phyloP scores from a whole-genome alignment of 345 rosid genomes.

The Gynandropsis gynandra region DNA sequence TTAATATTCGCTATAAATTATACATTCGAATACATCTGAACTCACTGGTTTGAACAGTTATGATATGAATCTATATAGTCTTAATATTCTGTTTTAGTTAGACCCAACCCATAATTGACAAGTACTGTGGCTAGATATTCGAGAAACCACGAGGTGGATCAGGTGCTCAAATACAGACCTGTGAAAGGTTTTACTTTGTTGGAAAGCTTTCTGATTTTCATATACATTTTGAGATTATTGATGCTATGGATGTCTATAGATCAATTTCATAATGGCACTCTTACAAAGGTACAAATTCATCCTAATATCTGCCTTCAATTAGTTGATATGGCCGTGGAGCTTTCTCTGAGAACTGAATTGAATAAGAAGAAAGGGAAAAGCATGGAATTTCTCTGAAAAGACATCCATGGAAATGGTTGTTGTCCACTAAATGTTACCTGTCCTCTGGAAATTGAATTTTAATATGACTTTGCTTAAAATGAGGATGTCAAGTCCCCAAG shows the following conservation, averaged over 20 bases:
- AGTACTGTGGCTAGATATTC: conserved; percentile 40
- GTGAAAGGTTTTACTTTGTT: conserved; percentile 56
- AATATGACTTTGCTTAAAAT: not conserved
- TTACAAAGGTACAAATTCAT: conserved; percentile 6
- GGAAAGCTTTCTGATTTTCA: conserved; percentile 50
- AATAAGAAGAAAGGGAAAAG: conserved; percentile 15
- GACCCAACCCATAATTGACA: conserved; percentile 89
- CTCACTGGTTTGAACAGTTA: no score
- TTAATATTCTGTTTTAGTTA: no score
- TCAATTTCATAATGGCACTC: not conserved
- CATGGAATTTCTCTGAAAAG: conserved; percentile 20
- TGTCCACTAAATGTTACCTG: conserved; percentile 19
- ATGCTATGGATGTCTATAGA: conserved; percentile 50
- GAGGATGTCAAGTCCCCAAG: conserved; percentile 17
- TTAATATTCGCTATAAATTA: no score
- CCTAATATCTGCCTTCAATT: not conserved
- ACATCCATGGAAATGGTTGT: conserved; percentile 22
- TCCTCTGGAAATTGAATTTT: conserved; percentile 4
- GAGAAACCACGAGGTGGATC: conserved; percentile 44
- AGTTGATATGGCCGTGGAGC: conserved; percentile 11
- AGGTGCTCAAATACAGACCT: conserved; percentile 45
- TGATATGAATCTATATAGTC: conserved; percentile 62
- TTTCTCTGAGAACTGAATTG: not conserved
- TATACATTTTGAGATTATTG: conserved; percentile 83
- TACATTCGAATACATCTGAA: no score